A percentile compares a stretch with the other conserved stretches of the same genome.
Evolutionary conservation across 805 yeast genomes (phyloP).

Genomic region (Candida odintsovae): DNA sequence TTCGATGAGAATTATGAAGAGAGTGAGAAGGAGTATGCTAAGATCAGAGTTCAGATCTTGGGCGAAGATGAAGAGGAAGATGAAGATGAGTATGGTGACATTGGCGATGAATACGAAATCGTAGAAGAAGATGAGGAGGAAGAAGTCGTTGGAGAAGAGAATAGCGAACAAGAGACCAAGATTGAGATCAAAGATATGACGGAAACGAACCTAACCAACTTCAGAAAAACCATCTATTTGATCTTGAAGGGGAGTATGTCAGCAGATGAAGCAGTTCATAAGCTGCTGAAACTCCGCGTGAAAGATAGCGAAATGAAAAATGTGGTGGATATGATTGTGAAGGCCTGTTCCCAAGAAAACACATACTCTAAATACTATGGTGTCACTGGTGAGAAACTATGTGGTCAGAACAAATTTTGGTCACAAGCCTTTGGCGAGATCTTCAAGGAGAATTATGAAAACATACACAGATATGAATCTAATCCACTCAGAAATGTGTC

Average conservation of each 20-base stretch:
- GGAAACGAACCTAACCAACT: slow-evolving; percentile 52
- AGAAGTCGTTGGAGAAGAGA: slow-evolving; percentile 21
- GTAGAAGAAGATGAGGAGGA: slow-evolving; percentile 42
- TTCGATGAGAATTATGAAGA: slow-evolving; percentile 45
- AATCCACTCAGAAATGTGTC: slow-evolving; percentile 74
- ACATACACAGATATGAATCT: slow-evolving; percentile 64
- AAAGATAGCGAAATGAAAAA: slow-evolving; percentile 39
- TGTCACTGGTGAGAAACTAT: slow-evolving; percentile 61
- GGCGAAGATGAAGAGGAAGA: slow-evolving; percentile 35
- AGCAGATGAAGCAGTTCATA: slow-evolving; percentile 90
- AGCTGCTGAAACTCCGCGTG: slow-evolving; percentile 50
- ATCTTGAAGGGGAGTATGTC: slow-evolving; percentile 87
- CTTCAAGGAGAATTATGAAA: slow-evolving; percentile 51
- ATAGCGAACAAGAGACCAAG: slow-evolving; percentile 4
- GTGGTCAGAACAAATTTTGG: slow-evolving; percentile 53
- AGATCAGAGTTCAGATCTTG: slow-evolving; percentile 22
- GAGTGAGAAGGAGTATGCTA: slow-evolving; percentile 43
- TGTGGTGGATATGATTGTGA: slow-evolving; percentile 67
- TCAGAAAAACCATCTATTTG: slow-evolving; percentile 72
- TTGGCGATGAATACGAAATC: slow-evolving; percentile 18
- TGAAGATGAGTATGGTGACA: slow-evolving; percentile 32
- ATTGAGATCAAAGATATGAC: slow-evolving; percentile 55
- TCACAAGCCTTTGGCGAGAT: slow-evolving; percentile 40
- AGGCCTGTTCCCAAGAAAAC: slow-evolving; percentile 80
- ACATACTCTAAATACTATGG: slow-evolving; percentile 86